These are phyloP conservation scores for Boletus barrowsii DNA, from an alignment of 768 basidiomycete species.

Conservation along the genomic window DNA sequence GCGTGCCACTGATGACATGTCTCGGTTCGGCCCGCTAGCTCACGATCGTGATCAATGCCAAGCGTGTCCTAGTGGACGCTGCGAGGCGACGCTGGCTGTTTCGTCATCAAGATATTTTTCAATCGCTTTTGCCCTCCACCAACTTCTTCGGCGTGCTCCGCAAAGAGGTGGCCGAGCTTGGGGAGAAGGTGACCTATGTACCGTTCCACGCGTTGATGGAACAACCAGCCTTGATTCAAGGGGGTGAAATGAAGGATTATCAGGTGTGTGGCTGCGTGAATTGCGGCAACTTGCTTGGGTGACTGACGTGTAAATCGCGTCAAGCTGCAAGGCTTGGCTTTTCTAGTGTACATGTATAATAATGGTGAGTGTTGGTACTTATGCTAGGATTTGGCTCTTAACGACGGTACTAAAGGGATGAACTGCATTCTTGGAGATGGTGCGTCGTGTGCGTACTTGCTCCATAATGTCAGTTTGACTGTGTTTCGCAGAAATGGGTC, in stretches of 20 bases:
- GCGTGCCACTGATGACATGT: neutral
- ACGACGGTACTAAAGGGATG: conserved; percentile 40
- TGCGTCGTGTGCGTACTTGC: conserved; percentile 25
- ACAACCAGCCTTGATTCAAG: conserved; percentile 50
- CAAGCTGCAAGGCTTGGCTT: conserved; percentile 61
- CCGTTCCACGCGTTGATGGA: conserved; percentile 40
- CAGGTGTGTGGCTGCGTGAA: conserved; percentile 41
- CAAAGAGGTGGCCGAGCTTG: conserved; percentile 29
- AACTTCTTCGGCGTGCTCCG: conserved; percentile 39
- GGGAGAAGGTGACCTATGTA: conserved; percentile 25
- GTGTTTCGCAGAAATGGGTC: conserved; percentile 48
- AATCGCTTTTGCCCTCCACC: conserved; percentile 43
- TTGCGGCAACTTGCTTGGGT: neutral
- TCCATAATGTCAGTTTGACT: neutral
- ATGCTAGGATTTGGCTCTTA: neutral
- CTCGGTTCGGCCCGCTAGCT: conserved; percentile 28
- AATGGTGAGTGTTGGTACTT: conserved; percentile 44
- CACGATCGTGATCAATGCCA: conserved; percentile 38
- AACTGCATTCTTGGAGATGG: conserved; percentile 73
- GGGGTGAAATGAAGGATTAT: conserved; percentile 69
- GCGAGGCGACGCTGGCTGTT: conserved; percentile 46
- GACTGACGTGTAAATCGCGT: neutral
- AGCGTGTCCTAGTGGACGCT: conserved; percentile 37
- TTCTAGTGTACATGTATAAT: conserved; percentile 61
- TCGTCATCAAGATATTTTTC: conserved; percentile 43